phyloP scores from a whole-genome alignment of 495 filamentous ascomycete genomes.

The Durotheca rogersii region DNA sequence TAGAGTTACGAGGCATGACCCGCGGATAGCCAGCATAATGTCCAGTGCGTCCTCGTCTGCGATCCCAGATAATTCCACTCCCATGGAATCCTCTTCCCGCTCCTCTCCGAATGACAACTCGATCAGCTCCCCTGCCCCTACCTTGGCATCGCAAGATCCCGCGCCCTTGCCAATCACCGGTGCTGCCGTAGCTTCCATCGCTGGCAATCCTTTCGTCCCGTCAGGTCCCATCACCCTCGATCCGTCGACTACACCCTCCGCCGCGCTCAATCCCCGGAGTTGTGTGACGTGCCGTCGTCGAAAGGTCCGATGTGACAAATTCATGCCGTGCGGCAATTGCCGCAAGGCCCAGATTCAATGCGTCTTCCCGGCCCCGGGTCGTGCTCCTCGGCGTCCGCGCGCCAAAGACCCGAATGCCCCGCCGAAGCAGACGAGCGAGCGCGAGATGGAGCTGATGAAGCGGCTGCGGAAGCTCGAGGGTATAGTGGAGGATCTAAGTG shows the following conservation, averaged over 20 bases:
- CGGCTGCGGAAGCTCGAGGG: conserved; percentile 76
- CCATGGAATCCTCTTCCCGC: conserved; percentile 22
- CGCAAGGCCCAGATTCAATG: conserved; percentile 75
- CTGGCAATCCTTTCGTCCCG: conserved; percentile 11
- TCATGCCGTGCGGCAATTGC: conserved; percentile 81
- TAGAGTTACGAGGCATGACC: conserved; percentile 2
- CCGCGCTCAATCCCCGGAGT: conserved; percentile 63
- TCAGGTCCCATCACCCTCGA: conserved; percentile 45
- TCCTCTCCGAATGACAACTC: conserved; percentile 30
- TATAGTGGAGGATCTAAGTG: conserved; percentile 68
- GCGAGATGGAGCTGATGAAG: conserved; percentile 76
- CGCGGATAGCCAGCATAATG: conserved; percentile 17
- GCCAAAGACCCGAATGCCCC: conserved; percentile 57
- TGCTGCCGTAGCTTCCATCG: not conserved
- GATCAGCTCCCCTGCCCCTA: conserved; percentile 15
- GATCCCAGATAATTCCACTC: conserved; percentile 3
- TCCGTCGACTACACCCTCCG: conserved; percentile 41
- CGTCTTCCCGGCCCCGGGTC: conserved; percentile 77
- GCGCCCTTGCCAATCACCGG: conserved; percentile 5
- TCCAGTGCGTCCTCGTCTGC: conserved; percentile 11
- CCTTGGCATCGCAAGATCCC: conserved; percentile 23
- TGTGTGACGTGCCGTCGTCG: conserved; percentile 82
- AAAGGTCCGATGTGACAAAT: conserved; percentile 88
- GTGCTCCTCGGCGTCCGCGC: conserved; percentile 71
- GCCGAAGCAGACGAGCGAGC: conserved; percentile 54